Conservation (phyloP, 164 flowering plant genomes). For the Liriodendron chinense region DNA sequence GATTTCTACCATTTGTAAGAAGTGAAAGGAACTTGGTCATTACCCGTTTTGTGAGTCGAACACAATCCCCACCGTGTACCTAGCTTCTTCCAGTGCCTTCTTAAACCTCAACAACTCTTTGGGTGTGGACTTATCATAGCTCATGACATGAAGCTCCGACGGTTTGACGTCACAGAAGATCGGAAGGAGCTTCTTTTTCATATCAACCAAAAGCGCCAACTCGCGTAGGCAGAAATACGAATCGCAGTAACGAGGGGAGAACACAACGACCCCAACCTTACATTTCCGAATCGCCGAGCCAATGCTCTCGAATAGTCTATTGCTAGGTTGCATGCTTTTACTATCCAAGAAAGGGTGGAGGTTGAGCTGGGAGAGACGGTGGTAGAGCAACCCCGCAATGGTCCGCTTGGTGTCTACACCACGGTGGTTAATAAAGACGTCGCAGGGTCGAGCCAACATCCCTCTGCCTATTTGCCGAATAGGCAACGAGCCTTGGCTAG, state of each 20-base stretch:
- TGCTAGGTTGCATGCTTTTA: constrained; percentile 67
- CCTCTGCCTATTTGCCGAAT: not conserved
- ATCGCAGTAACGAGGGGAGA: constrained; percentile 63
- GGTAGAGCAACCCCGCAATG: constrained; percentile 48
- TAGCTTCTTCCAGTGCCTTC: constrained; percentile 60
- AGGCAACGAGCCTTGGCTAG: not conserved
- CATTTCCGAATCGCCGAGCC: constrained; percentile 33
- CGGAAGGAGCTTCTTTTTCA: constrained; percentile 52
- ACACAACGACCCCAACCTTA: constrained; percentile 51
- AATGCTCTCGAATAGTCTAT: constrained; percentile 45
- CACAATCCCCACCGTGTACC: constrained; percentile 54
- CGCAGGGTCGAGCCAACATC: constrained; percentile 19
- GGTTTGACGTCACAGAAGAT: constrained; percentile 62
- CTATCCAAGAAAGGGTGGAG: constrained; percentile 51
- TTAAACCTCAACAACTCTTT: constrained; percentile 35
- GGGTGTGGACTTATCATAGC: constrained; percentile 19
- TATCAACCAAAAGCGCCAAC: constrained; percentile 49
- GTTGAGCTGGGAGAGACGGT: constrained; percentile 24
- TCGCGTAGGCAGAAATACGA: constrained; percentile 71
- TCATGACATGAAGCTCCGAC: constrained; percentile 45
- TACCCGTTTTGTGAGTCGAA: constrained; percentile 56
- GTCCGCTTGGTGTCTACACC: constrained; percentile 55
- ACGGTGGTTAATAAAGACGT: constrained; percentile 67
- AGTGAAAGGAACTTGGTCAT: not conserved
- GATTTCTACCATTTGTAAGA: not conserved